Base-by-base conservation (phyloP, 2,329 filamentous ascomycete genomes). In the Neofusicoccum laricinum region DNA sequence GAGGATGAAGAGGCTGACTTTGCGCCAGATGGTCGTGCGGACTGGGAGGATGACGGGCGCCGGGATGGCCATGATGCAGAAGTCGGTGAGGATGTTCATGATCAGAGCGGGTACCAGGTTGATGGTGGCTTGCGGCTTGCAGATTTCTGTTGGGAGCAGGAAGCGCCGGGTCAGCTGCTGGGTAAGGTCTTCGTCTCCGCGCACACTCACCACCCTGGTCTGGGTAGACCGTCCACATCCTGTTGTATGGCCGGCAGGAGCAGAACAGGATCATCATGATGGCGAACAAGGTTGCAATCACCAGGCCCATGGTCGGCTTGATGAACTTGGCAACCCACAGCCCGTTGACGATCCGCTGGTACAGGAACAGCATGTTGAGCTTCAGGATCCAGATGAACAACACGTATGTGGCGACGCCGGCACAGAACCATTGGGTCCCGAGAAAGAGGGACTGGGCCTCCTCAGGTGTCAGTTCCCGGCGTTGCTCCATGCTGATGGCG, bases 241-340 rank as follows among this genome's bases (percentile, higher is more conserved):
- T 14, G 49, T 55, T 12, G 64, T 63, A 46, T 66, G 84, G 84
- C 15, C 77, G 76, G 66, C 85, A 87, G 5, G 79, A 79, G 2
- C 82, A 73, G 17, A 85, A 67, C 19, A 70, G 40, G 17, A 81
- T 80, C 41, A 69, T 59, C 57, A 66, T 66, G 48, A 77, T 74
- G 0, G 69, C 65, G 1, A 73, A 34, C 1, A 66, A 69, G 0
- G 74, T 76, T 2, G 63, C 32, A 0, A 65, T 50, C 0, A 78
- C 72, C 2, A 77, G 62, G 0, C 62, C 66, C 70, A 79, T 76
- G 10, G 73, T 64, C 0, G 77, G 77, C 15, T 69, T 67, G n/a
- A 80, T 71, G 30, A 77, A 73, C 17, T 70, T 75, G 59, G 78
- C 71, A 0, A 75, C 73, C 72, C 73, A 76, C 0, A 79, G 63